phyloP scores from a whole-genome alignment of 352 stramenopile genomes.

The Phytophthora sp. region DNA sequence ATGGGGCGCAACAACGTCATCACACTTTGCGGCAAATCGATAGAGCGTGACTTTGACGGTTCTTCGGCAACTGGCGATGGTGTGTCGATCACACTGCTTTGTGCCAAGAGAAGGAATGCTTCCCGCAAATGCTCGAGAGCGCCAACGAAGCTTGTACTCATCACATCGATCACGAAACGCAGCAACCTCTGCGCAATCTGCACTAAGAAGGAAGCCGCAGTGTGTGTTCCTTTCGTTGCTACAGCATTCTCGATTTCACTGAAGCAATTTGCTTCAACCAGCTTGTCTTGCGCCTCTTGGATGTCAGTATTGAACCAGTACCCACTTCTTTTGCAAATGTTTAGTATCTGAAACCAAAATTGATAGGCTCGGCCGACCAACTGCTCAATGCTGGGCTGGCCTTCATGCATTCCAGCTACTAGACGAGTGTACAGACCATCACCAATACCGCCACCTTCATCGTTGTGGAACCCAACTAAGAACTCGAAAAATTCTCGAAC shows the following conservation, averaged over 20 bases:
- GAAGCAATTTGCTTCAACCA: conserved; percentile 40
- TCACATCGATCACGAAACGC: conserved; percentile 57
- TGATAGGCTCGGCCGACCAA: conserved; percentile 10
- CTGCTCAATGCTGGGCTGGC: not conserved
- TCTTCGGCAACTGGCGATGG: not conserved
- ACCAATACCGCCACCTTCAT: not conserved
- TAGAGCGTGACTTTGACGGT: not conserved
- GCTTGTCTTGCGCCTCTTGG: conserved; percentile 52
- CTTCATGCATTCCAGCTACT: not conserved
- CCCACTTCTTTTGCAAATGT: conserved; percentile 37
- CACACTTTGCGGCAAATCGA: conserved; percentile 26
- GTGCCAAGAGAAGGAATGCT: conserved; percentile 16
- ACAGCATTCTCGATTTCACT: conserved; percentile 22
- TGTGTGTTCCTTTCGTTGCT: not conserved
- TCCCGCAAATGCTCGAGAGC: conserved; percentile 52
- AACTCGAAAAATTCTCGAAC: conserved; percentile 30
- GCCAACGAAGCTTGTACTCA: conserved; percentile 59
- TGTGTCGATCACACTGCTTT: not conserved
- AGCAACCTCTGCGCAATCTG: conserved; percentile 39
- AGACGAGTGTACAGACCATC: not conserved
- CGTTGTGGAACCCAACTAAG: conserved; percentile 4
- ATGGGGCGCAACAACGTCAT: conserved; percentile 44
- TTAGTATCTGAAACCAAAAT: conserved; percentile 42
- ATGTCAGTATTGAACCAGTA: conserved; percentile 52
- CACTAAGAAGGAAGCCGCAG: not conserved